These are phyloP conservation scores for Puccinia triticina DNA, from an alignment of 1,284 basidiomycete species.

Conservation along the genomic window DNA sequence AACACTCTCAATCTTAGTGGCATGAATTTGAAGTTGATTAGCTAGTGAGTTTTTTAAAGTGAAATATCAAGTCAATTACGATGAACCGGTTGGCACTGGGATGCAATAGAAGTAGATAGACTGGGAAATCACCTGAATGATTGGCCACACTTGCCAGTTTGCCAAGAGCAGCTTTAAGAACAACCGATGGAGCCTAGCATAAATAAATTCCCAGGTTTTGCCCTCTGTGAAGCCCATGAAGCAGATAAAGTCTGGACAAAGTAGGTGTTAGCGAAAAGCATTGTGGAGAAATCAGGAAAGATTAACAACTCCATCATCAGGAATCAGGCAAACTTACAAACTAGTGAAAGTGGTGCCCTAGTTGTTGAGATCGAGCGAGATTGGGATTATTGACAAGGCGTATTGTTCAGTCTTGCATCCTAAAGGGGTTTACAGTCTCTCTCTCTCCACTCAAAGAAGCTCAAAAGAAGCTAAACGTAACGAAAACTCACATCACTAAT, in stretches of 20 bases:
- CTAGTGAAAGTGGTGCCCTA: conserved; percentile 43
- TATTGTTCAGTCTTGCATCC: neutral
- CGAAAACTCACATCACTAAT: conserved; percentile 31
- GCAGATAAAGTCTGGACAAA: conserved; percentile 30
- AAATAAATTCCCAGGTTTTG: conserved; percentile 7
- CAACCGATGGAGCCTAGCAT: conserved; percentile 33
- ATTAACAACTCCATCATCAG: neutral
- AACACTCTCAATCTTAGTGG: conserved; percentile 47
- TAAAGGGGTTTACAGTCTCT: neutral
- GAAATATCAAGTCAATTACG: neutral
- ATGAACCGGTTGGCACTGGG: neutral
- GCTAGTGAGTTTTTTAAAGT: neutral
- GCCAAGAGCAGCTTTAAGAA: conserved; percentile 37
- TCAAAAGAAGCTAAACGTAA: neutral
- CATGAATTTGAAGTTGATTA: conserved; percentile 44
- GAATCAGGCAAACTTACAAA: conserved; percentile 23
- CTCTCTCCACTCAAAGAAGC: neutral
- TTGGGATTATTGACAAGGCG: neutral
- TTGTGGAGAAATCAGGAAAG: neutral
- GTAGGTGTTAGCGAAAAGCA: neutral
- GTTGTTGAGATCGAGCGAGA: neutral
- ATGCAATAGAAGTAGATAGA: neutral
- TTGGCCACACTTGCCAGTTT: conserved; percentile 46
- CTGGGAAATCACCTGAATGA: conserved; percentile 36
- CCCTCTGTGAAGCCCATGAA: conserved; percentile 44